phyloP scores from a whole-genome alignment of 441 rosid species.

The Aleurites moluccanus region DNA sequence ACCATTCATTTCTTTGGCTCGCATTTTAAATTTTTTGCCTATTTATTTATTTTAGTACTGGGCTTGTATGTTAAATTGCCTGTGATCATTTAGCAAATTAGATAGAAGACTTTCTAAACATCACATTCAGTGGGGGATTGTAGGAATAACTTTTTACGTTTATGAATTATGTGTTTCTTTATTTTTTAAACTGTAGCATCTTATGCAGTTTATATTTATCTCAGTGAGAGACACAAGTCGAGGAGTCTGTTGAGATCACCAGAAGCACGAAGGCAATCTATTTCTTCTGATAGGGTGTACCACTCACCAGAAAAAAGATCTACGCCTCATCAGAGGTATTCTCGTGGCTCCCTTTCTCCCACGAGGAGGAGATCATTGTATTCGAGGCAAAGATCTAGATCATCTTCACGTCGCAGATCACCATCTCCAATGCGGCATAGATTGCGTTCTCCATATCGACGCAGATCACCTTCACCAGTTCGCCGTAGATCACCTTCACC shows the following conservation, averaged over 20 bases:
- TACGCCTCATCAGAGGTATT: slow-evolving; percentile 40
- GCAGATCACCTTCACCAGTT: slow-evolving; percentile 39
- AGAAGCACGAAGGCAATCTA: slow-evolving; percentile 31
- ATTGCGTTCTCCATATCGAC: slow-evolving; percentile 24
- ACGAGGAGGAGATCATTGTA: slow-evolving; percentile 40
- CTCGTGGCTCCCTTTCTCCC: slow-evolving; percentile 53
- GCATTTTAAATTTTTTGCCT: neutral
- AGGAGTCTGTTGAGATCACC: slow-evolving; percentile 77
- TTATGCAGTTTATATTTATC: slow-evolving; percentile 23
- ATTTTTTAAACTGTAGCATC: slow-evolving; percentile 1
- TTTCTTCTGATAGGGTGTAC: slow-evolving; percentile 38
- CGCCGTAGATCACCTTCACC: slow-evolving; percentile 30
- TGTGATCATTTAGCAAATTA: neutral
- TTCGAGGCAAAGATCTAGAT: slow-evolving; percentile 41
- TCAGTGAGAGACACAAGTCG: slow-evolving; percentile 49
- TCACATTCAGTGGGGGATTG: neutral
- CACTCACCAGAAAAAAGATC: slow-evolving; percentile 48
- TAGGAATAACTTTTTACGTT: neutral
- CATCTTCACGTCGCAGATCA: slow-evolving; percentile 28
- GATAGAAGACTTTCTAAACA: neutral
- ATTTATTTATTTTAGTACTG: neutral
- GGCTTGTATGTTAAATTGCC: neutral
- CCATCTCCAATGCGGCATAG: slow-evolving; percentile 31
- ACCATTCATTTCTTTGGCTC: slow-evolving; percentile 11
- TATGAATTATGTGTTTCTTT: neutral